Evolutionary conservation across 176 grass and related monocot species (phyloP).

Genomic region (Stipa capillata): DNA sequence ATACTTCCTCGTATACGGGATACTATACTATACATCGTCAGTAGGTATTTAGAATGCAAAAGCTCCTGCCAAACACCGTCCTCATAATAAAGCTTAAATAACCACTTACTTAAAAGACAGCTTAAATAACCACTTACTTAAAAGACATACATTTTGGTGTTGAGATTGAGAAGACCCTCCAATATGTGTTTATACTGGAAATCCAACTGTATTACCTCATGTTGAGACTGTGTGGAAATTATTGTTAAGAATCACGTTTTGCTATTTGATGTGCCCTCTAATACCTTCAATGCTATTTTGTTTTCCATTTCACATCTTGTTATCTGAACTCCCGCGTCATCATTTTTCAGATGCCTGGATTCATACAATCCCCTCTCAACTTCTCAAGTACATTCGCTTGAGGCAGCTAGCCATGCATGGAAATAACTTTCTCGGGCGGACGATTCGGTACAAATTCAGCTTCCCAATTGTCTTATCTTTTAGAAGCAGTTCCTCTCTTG

Average conservation of each 20-base stretch:
- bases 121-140: no score
- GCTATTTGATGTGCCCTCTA: background rate
- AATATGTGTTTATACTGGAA: no score
- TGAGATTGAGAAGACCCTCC: no score
- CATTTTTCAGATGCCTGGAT: conserved; percentile 1
- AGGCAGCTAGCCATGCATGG: background rate
- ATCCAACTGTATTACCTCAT: no score
- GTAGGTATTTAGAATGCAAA: no score
- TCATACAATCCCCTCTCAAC: background rate
- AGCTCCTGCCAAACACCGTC: no score
- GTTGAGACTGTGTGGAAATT: background rate
- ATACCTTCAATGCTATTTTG: background rate
- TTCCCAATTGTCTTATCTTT: conserved; percentile 3
- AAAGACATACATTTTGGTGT: no score
- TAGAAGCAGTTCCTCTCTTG: background rate
- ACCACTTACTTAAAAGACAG: no score
- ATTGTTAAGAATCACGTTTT: background rate
- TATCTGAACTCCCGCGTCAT: background rate
- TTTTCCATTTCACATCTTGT: background rate
- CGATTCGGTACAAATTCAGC: background rate
- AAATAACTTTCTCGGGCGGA: background rate
- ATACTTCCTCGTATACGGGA: no score
- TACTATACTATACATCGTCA: no score
- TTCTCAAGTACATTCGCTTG: background rate
- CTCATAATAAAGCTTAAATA: no score